These are phyloP conservation scores for Aspergillus arachidicola DNA, from an alignment of 2,329 filamentous ascomycete genomes.

Conservation along the genomic window DNA sequence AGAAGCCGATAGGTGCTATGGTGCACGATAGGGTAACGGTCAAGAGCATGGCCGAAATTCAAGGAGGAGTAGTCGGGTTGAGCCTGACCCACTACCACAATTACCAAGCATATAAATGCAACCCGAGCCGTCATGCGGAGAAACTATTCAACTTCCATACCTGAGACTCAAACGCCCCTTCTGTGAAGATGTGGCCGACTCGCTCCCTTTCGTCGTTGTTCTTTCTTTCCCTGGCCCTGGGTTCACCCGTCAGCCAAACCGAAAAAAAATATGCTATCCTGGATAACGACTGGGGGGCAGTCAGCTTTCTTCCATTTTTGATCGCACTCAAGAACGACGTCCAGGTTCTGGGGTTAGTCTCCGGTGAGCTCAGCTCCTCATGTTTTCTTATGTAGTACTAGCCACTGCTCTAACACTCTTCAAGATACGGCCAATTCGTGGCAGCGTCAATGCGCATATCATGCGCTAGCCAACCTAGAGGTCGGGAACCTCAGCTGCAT, in stretches of 20 bases:
- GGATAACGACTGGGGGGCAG: conserved; percentile 52
- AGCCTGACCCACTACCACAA: neutral
- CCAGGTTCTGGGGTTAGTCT: conserved; percentile 47
- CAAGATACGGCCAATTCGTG: conserved; percentile 49
- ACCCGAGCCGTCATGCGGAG: neutral
- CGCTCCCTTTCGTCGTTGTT: neutral
- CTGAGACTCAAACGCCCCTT: too few relatives aligned
- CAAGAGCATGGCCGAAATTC: neutral
- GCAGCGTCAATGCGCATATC: conserved; percentile 49
- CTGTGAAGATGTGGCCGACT: neutral
- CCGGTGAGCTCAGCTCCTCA: conserved; percentile 18
- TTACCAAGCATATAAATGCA: neutral
- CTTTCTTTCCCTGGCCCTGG: neutral
- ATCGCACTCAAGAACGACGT: conserved; percentile 49
- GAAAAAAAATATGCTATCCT: conserved; percentile 41
- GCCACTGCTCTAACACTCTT: conserved; percentile 9
- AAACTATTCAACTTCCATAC: neutral
- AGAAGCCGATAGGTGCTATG: neutral
- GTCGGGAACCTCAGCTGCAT: conserved; percentile 52
- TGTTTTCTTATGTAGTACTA: neutral
- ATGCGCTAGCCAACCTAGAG: conserved; percentile 52
- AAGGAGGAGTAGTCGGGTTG: neutral
- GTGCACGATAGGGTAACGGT: neutral
- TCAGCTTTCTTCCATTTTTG: conserved; percentile 48
- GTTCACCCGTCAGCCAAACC: neutral